Base-by-base conservation (phyloP, 1,284 basidiomycete genomes). In the Volvariella volvacea region DNA sequence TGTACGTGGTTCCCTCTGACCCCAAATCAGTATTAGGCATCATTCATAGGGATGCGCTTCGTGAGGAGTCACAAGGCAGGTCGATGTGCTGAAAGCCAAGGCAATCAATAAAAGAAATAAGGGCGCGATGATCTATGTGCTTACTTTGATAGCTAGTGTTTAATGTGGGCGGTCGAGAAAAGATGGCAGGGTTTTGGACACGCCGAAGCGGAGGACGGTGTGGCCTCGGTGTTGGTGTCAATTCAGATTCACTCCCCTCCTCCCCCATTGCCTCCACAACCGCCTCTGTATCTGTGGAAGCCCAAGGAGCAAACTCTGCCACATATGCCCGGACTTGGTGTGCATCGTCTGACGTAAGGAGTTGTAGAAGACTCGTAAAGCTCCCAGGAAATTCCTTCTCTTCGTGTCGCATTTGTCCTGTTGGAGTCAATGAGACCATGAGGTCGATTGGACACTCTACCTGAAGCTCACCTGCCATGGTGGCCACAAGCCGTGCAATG, bases 401-500 rank as follows among this genome's bases (percentile, higher is more conserved):
- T 7, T 36, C 34, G 6, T 36, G 34, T 15, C 15, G 7, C 34
- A 36, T 7, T 36, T 16, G n/a, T 7, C 34, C 34, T 36, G 19
- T 6, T 7, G 7, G 4, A 12, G 25, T 28, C 25, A 28, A 28
- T n/a, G 25, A 28, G 6, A 28, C 25, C 6, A 28, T 28, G 25
- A 12, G 12, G 25, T 12, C 12, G 25, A 12, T 12, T 28, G 25
- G 25, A 28, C 25, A 6, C 4, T 15, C 15, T 36, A 4, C 34
- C n/a, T 31, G 9, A 31, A 28, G 63, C 74, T 58, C 58, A 78
- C 80, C 70, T 52, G 68, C 75, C 41, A 84, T 61, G 34, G 65
- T 60, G 31, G 76, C 75, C 16, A 81, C 64, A 22, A 88, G 70
- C 37, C 88, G 77, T 10, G 92, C 84, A 1, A 94, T 73, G 4